Evolutionary conservation across 768 basidiomycete species (phyloP).

Genomic region (Amanita molliuscula): DNA sequence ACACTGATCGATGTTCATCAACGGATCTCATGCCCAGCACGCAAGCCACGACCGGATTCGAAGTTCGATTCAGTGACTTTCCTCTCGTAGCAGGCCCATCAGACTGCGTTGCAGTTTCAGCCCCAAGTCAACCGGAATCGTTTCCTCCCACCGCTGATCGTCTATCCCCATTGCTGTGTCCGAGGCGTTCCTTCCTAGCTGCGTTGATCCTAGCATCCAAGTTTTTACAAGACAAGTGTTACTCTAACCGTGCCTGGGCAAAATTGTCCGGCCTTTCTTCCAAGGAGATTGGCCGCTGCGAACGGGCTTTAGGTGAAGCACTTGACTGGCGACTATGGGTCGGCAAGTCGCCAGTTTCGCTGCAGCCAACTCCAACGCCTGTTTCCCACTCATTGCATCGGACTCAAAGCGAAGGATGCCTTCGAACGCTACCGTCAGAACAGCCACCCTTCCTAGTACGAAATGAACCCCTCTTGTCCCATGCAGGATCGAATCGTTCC

Average conservation of each 20-base stretch:
- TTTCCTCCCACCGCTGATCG: constrained; percentile 23
- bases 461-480: background rate
- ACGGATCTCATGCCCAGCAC: background rate
- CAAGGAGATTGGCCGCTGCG: constrained; percentile 80
- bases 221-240: constrained; percentile 88
- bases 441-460: constrained; percentile 16
- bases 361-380: constrained; percentile 12
- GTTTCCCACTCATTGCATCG: background rate
- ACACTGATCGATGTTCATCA: constrained; percentile 2
- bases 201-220: constrained; percentile 86
- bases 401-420: constrained; percentile 10
- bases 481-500: constrained; percentile 7
- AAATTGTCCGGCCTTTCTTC: constrained; percentile 85
- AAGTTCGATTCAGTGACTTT: background rate
- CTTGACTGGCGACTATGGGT: constrained; percentile 93
- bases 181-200: constrained; percentile 81
- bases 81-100: background rate
- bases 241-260: constrained; percentile 91
- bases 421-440: constrained; percentile 12
- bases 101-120: constrained; percentile 13
- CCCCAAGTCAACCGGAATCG: constrained; percentile 6
- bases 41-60: background rate
- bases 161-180: constrained; percentile 80
- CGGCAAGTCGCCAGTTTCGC: constrained; percentile 43
- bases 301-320: constrained; percentile 78